Evolutionary conservation across 345 rosid genomes (phyloP).

Genomic region (Dipteronia sinensis): DNA sequence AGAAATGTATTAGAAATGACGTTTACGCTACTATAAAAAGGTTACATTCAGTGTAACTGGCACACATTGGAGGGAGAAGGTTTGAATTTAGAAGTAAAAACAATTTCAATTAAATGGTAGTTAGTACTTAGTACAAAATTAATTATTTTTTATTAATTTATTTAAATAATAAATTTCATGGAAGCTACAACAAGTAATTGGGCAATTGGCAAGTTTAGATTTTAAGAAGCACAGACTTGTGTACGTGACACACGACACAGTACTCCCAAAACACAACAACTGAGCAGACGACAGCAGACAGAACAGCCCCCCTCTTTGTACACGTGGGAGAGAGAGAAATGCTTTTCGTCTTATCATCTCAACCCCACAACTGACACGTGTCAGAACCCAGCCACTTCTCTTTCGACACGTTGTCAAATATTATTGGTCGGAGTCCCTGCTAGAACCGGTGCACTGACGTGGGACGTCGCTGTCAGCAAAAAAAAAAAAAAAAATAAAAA

Average conservation of each 20-base stretch:
- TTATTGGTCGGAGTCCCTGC: conserved; percentile 16
- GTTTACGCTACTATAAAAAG: too few species aligned
- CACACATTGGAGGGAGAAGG: too few species aligned
- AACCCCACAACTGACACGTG: conserved; percentile 26
- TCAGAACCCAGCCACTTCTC: background rate
- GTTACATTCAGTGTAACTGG: too few species aligned
- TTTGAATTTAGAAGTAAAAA: background rate
- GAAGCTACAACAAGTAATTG: background rate
- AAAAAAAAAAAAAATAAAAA: too few species aligned
- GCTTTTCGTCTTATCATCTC: conserved; percentile 12
- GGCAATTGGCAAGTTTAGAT: background rate
- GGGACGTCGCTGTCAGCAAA: conserved; percentile 31
- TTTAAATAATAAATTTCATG: background rate
- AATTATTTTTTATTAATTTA: too few species aligned
- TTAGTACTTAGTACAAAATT: background rate
- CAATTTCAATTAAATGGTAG: too few species aligned
- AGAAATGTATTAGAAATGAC: too few species aligned
- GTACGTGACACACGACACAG: background rate
- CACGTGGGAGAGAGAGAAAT: conserved; percentile 33
- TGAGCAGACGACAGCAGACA: background rate
- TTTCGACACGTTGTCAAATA: conserved; percentile 21
- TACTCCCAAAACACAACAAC: background rate
- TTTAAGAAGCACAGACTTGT: background rate
- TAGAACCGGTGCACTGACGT: conserved; percentile 45
- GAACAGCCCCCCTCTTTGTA: conserved; percentile 11